Evolutionary conservation across 106 monocot species (phyloP), one percentile per base, ranked within the genome.

Genomic region (Allium fistulosum): DNA sequence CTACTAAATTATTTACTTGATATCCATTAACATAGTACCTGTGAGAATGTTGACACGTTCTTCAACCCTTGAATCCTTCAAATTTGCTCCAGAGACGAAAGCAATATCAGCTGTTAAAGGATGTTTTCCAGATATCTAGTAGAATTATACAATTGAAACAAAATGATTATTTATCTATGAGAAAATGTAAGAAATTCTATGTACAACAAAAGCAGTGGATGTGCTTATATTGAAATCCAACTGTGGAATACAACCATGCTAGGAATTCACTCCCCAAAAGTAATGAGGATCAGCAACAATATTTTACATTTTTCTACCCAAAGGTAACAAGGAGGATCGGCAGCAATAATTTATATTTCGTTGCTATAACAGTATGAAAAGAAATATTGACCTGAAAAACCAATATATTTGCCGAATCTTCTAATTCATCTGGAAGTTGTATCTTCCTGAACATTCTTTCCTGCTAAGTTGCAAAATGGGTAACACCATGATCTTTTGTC

Each of bases 341-440:
- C 37, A 37, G 1, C 37, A 37, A 5, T 37, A 37, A 37, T 37
- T 37, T 37, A 37, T 4, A 37, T 37, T 37, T 37, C 5, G 37
- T 37, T 37, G 37, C 37, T 37, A 37, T 4, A 37, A 37, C 37
- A 5, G 37, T 37, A 37, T 37, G 37, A 37, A 37, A 37, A 37
- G 37, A 37, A 37, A 4, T 37, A 37, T 37, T 46, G 50, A 93
- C 97, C 97, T 99, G 97, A 81, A 84, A 90, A 69, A 93, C 75
- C 56, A 99, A 48, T 57, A 90, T 75, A 72, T 99, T 99, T 47
- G 92, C 62, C 70, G 79, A 78, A 68, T 80, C 71, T 82, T 99
- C 97, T 75, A 60, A 26, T 48, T 73, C 65, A 67, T 99, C 92
- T 10, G 92, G 84, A 17, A 99, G 75, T 64, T 80, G 78, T 14